Conservation (phyloP, 495 filamentous ascomycete species). For the Amorphotheca resinae region DNA sequence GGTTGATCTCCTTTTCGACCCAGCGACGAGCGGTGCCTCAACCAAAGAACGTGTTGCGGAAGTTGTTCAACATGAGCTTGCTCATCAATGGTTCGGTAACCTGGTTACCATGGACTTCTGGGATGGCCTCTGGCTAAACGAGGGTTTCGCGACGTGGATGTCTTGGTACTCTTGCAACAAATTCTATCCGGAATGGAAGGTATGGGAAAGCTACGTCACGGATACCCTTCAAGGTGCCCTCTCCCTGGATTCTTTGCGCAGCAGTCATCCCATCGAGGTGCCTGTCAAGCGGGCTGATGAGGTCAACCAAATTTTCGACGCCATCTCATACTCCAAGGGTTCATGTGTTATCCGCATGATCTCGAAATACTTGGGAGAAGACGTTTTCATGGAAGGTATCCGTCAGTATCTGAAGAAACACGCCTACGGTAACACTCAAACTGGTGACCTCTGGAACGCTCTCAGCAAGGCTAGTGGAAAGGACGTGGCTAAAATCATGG, state of each 20-base stretch:
- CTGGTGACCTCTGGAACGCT: constrained; percentile 81
- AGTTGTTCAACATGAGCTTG: constrained; percentile 90
- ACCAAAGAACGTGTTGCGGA: constrained; percentile 85
- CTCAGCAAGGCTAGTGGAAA: constrained; percentile 85
- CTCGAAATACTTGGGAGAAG: constrained; percentile 86
- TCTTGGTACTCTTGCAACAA: constrained; percentile 55
- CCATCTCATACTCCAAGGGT: constrained; percentile 94
- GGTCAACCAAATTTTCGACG: constrained; percentile 97
- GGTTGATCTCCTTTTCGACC: constrained; percentile 80
- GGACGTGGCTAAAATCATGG: constrained; percentile 68
- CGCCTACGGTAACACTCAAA: constrained; percentile 74
- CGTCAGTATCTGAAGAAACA: constrained; percentile 89
- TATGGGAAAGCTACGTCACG: constrained; percentile 86
- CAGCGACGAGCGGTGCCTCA: constrained; percentile 73
- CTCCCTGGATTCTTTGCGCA: constrained; percentile 75
- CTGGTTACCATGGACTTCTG: constrained; percentile 99
- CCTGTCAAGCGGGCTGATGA: constrained; percentile 86
- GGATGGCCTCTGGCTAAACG: constrained; percentile 97
- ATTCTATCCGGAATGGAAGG: constrained; percentile 96
- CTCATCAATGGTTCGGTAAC: constrained; percentile 99
- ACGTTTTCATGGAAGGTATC: constrained; percentile 86
- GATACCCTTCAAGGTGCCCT: constrained; percentile 82
- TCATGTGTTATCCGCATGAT: constrained; percentile 95
- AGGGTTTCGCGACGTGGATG: constrained; percentile 91
- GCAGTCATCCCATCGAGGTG: constrained; percentile 72